Base-by-base conservation (phyloP, 139 green algal species). In the Chlamydomonas sphaeroides region DNA sequence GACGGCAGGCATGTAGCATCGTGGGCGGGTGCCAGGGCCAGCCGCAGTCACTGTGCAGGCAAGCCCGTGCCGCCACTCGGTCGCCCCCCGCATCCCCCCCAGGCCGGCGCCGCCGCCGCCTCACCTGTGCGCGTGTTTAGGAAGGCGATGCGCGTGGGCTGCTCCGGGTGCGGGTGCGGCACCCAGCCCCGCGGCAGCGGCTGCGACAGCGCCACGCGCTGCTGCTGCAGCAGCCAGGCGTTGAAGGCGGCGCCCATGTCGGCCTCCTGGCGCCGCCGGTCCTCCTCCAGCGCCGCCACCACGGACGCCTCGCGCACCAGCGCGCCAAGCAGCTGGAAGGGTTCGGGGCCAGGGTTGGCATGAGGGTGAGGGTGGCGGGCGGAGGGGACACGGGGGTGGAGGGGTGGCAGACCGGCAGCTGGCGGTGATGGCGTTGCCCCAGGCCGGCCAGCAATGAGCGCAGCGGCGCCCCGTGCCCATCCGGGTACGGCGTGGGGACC, bases 181-280 rank as follows among this genome's bases (percentile, higher is more conserved):
- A 84, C 77, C 77, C 77, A 84, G 77, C 77, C 77, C 18, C 77
- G 63, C 42, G 77, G 77, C 77, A 84, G 77, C 25, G 77, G 48
- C 77, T 84, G 77, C 49, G 65, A 68, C 65, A 84, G 65, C 63
- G 77, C 77, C 77, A 84, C 65, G 15, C 65, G 63, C 65, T 84
- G 77, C 77, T 84, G 65, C 65, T 57, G 18, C 63, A 84, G 65
- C 48, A 84, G 77, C 77, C 77, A 84, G 41, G 49, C 48, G 35
- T 41, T 32, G 65, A 74, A 84, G 6, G 65, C 77, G 8, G 63
- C 45, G 35, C 35, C 21, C 61, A 84, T 32, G 65, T 84, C 77
- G 35, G 33, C 65, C 77, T 61, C 63, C 65, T 75, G 48, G 2
- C 65, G 63, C 26, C 35, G 35, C 26, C 49, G 77, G 65, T 84